Evolutionary conservation across 2,329 filamentous ascomycete genomes (phyloP).

Genomic region (Ampelomyces quisqualis): DNA sequence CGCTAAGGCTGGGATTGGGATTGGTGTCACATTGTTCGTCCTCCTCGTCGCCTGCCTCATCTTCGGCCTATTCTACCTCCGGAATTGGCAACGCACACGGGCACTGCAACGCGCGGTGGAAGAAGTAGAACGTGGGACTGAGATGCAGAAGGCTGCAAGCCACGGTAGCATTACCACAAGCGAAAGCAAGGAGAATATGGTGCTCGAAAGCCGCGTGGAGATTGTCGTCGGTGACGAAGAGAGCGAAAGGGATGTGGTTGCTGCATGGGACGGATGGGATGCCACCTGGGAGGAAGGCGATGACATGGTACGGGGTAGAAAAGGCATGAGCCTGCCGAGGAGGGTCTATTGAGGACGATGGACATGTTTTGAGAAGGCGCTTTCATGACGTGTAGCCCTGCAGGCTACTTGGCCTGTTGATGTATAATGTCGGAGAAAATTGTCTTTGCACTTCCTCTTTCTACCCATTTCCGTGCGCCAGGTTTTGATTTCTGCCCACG

Average conservation of each 20-base stretch:
- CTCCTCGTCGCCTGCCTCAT: slow-evolving; percentile 13
- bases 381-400: not conserved
- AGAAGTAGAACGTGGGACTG: slow-evolving; percentile 20
- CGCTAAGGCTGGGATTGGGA: slow-evolving; percentile 10
- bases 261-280: slow-evolving; percentile 11
- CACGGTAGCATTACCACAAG: not conserved
- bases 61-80: slow-evolving; percentile 15
- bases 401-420: not conserved
- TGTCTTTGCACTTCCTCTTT: not conserved
- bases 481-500: no score
- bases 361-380: no score
- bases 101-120: slow-evolving; percentile 19
- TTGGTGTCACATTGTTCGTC: slow-evolving; percentile 6
- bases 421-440: not conserved
- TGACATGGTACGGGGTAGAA: slow-evolving; percentile 8
- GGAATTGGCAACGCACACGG: slow-evolving; percentile 17
- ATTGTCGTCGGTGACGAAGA: slow-evolving; percentile 24
- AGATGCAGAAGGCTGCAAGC: slow-evolving; percentile 1
- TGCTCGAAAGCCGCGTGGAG: slow-evolving; percentile 27
- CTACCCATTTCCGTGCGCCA: no score
- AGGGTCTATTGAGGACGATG: slow-evolving; percentile 9
- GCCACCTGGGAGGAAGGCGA: slow-evolving; percentile 8
- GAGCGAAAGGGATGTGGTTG: slow-evolving; percentile 9
- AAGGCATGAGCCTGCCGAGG: slow-evolving; percentile 22
- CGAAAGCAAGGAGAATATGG: slow-evolving; percentile 25